Conservation (phyloP, 306 rosid species). For the Cucurbita moschata region DNA sequence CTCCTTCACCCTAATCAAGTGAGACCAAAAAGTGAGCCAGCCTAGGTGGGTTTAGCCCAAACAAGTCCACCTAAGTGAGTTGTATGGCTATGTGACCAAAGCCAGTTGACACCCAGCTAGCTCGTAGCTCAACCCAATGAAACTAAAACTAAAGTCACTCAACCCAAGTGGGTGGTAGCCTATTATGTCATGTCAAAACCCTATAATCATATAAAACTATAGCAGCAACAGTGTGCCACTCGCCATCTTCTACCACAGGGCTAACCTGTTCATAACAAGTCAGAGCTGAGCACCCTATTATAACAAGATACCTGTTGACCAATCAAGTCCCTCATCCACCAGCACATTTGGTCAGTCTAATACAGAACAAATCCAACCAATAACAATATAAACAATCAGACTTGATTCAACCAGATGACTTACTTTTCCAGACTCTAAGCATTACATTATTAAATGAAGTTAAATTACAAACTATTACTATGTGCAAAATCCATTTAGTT, state of each 20-base stretch:
- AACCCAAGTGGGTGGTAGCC: not conserved
- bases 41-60: not conserved
- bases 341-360: not conserved
- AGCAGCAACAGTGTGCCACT: too few species aligned
- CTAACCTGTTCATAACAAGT: not conserved
- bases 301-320: not conserved
- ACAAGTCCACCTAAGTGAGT: not conserved
- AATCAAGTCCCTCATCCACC: not conserved
- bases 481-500: conserved; percentile 1
- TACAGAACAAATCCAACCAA: not conserved
- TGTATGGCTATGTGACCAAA: not conserved
- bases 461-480: not conserved
- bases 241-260: not conserved
- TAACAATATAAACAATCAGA: not conserved
- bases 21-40: not conserved
- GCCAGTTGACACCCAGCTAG: not conserved
- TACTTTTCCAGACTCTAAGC: not conserved
- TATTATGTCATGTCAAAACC: not conserved
- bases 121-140: not conserved
- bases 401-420: not conserved
- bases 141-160: not conserved
- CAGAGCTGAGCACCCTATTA: not conserved
- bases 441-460: not conserved
- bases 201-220: too few species aligned
- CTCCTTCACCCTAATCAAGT: not conserved